These are phyloP conservation scores for Penicillium daleae DNA, from an alignment of 495 filamentous ascomycete genomes.

Conservation along the genomic window DNA sequence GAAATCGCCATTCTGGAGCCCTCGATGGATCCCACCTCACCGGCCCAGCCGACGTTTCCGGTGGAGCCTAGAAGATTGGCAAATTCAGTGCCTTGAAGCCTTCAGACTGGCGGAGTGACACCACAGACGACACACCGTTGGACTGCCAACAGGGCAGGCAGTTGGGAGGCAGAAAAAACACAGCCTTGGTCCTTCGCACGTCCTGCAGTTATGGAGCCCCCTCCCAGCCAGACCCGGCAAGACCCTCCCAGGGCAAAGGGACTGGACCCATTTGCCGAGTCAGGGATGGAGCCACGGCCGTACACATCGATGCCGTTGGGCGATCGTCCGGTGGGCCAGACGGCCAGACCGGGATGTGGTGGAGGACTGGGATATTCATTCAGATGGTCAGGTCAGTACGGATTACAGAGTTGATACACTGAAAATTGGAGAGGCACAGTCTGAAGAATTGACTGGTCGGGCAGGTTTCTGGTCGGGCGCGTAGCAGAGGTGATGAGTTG, in stretches of 20 bases:
- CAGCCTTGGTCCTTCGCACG: constrained; percentile 1
- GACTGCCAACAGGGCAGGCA: not conserved
- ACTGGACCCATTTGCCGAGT: constrained; percentile 6
- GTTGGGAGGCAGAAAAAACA: not conserved
- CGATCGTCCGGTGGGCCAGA: constrained; percentile 16
- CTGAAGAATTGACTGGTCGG: not conserved
- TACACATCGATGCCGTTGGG: constrained; percentile 16
- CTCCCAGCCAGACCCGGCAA: constrained; percentile 1
- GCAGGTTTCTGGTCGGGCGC: not conserved
- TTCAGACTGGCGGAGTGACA: not conserved
- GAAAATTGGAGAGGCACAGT: not conserved
- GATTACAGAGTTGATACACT: not conserved
- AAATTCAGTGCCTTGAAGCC: not conserved
- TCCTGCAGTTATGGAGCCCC: not conserved
- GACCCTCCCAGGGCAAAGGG: not conserved
- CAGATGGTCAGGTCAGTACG: not conserved
- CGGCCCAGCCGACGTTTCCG: not conserved
- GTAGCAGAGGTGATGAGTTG: constrained; percentile 1
- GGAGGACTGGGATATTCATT: not conserved
- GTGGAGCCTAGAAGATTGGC: not conserved
- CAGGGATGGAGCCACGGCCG: not conserved
- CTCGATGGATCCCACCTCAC: not conserved
- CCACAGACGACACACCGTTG: not conserved
- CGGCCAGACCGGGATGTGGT: constrained; percentile 7
- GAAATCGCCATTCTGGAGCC: constrained; percentile 8